Evolutionary conservation across 768 basidiomycete species (phyloP), one percentile per base, ranked within the genome.

Genomic region (Xerocomellus chrysenteron): DNA sequence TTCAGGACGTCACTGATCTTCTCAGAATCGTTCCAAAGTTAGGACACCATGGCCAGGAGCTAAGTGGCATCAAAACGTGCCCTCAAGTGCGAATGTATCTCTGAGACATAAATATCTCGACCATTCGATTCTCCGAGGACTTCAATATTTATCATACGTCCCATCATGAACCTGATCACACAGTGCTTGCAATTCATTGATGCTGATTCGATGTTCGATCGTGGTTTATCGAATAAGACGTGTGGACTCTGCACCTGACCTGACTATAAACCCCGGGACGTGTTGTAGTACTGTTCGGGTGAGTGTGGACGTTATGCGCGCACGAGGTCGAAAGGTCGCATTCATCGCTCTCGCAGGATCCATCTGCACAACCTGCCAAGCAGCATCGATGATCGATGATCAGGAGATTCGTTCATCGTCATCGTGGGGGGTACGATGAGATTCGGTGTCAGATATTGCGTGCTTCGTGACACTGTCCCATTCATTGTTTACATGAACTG

Each of bases 61-160:
- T 14, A 16, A 26, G 19, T 13, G 33, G 21, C 5, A 32, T 37
- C 37, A 43, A 47, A 40, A 60, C 44, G 26, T 48, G 50, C n/a
- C 5, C 17, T 21, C 47, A 42, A 26, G 39, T n/a, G 21, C 30
- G 33, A 50, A 33, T 24, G 4, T 35, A 52, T 36, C 52, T 37
- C 53, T 42, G 47, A 47, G 17, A 41, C 39, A 17, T 19, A 32
- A 50, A 56, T 35, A 57, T 24, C 19, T 35, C 47, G 12, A 24
- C 12, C 44, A 12, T 36, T 24, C 24, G 10, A 33, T 49, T 52
- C 52, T 54, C 63, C 59, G 63, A 65, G 63, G 63, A 60, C 40
- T 35, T 39, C 1, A 2, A 12, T 13, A 26, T 46, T 33, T 16
- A 44, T 55, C 40, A 17, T 24, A 28, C 35, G 0, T 24, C n/a